Percentiles rank a stretch among this genome's conserved stretches.
These are phyloP conservation scores for Monilinia aucupariae DNA, from an alignment of 2,329 filamentous ascomycete species.

Conservation along the genomic window DNA sequence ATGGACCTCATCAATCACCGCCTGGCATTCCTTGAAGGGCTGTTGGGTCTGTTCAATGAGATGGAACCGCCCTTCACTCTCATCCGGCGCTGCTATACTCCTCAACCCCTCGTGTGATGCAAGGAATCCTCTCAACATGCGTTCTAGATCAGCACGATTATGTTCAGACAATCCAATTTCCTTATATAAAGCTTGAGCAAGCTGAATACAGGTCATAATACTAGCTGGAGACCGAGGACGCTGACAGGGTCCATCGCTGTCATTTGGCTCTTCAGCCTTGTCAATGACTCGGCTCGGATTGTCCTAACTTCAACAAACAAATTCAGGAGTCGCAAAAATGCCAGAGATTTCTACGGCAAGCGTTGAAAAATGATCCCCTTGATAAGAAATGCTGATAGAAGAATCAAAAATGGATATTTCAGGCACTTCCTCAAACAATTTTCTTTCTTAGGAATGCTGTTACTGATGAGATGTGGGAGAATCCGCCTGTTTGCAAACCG, in stretches of 20 bases:
- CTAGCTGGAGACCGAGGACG: constrained; percentile 4
- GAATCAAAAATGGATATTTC: background rate
- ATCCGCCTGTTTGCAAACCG: background rate
- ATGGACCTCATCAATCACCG: background rate
- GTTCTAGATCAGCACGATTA: background rate
- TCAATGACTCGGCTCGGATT: too few relatives aligned
- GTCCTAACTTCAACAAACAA: too few relatives aligned
- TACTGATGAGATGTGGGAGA: background rate
- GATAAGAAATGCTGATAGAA: too few relatives aligned
- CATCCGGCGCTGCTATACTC: background rate
- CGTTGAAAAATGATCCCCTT: too few relatives aligned
- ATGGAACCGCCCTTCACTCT: background rate
- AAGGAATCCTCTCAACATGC: background rate
- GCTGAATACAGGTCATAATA: constrained; percentile 3
- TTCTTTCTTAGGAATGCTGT: background rate
- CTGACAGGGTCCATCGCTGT: constrained; percentile 3
- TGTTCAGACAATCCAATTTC: background rate
- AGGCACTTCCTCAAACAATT: background rate
- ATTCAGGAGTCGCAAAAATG: too few relatives aligned
- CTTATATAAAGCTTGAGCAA: background rate
- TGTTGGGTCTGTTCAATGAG: background rate
- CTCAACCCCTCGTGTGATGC: background rate
- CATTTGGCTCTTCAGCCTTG: too few relatives aligned
- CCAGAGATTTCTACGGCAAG: too few relatives aligned
- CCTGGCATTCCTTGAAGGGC: background rate